Base-by-base conservation (phyloP, 139 green algal genomes). In the Penium margaritaceum region DNA sequence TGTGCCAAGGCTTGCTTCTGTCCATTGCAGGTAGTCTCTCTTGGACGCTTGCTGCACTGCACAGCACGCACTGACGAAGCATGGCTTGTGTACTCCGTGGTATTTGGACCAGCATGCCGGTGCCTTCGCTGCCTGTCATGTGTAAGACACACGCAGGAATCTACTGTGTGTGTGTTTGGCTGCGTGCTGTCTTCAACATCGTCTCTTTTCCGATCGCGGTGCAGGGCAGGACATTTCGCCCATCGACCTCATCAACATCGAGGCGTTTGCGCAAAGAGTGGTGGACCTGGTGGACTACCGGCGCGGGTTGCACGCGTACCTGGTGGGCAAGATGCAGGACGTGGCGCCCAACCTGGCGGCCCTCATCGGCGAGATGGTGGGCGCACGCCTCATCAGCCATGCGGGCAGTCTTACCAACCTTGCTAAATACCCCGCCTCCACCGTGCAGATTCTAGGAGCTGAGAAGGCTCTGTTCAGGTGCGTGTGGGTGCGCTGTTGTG, bases 401-500 rank as follows among this genome's bases (percentile, higher is more conserved):
- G 89, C 90, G 32, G 94, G 94, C 60, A 92, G 83, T 5, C 83
- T 99, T 44, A 96, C 89, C 55, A 98, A 96, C 83, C 81, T 98
- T 66, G 94, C 94, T 47, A 99, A 99, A 87, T 95, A 97, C 81
- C 94, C 94, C 1, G 94, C 94, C 6, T 89, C 74, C 41, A 99
- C 94, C 14, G 94, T 99, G 70, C 94, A 99, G 89, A 99, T 99
- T 81, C 81, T 99, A 60, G 94, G 94, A 7, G 94, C 94, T 29
- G 94, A 99, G 84, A 99, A 99, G 84, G 94, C 94, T n/a, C 88
- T 99, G 54, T 99, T 99, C 89, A 86, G 75, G 75, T 80, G 19
- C 46, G 3, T n/a, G n/a, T n/a, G n/a, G n/a, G n/a, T n/a, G n/a
- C n/a, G n/a, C n/a, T n/a, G n/a, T n/a, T n/a, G n/a, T n/a, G n/a